Conservation (phyloP, 345 rosid species). For the Eucalyptus virginea region DNA sequence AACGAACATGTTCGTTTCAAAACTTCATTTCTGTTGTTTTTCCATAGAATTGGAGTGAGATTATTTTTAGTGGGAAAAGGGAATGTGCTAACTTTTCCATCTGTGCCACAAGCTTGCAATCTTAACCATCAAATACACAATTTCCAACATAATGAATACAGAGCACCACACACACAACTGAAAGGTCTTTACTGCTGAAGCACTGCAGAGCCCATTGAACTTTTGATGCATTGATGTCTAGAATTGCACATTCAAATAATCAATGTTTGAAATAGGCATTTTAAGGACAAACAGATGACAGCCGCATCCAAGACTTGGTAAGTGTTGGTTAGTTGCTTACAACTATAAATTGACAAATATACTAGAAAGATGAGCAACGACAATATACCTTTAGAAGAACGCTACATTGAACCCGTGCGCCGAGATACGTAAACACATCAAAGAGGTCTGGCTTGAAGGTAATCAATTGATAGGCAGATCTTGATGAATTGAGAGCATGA, state of each 20-base stretch:
- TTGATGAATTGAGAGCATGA: slow-evolving; percentile 68
- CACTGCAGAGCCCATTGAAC: slow-evolving; percentile 79
- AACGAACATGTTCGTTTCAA: not conserved
- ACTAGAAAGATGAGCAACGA: not conserved
- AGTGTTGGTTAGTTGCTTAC: not conserved
- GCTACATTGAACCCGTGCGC: slow-evolving; percentile 49
- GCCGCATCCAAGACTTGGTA: slow-evolving; percentile 15
- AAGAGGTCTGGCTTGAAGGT: slow-evolving; percentile 59
- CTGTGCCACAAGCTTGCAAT: not conserved
- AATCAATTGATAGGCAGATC: slow-evolving; percentile 65
- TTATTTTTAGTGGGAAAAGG: not conserved
- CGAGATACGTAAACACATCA: slow-evolving; percentile 47
- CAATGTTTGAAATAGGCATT: slow-evolving; percentile 51
- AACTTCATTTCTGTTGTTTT: not conserved
- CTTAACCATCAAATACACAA: not conserved
- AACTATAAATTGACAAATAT: not conserved
- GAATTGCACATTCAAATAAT: slow-evolving; percentile 57
- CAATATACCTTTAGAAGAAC: slow-evolving; percentile 61
- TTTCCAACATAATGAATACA: not conserved
- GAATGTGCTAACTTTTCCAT: not conserved
- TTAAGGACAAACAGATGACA: slow-evolving; percentile 68
- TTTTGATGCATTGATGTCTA: slow-evolving; percentile 62
- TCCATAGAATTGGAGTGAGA: not conserved
- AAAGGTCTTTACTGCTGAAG: slow-evolving; percentile 35
- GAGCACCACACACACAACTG: not conserved